A percentile compares a stretch with the other conserved stretches of the same genome.
Conservation (phyloP, 2,329 filamentous ascomycete genomes). For the Aspergillus ibericus region DNA sequence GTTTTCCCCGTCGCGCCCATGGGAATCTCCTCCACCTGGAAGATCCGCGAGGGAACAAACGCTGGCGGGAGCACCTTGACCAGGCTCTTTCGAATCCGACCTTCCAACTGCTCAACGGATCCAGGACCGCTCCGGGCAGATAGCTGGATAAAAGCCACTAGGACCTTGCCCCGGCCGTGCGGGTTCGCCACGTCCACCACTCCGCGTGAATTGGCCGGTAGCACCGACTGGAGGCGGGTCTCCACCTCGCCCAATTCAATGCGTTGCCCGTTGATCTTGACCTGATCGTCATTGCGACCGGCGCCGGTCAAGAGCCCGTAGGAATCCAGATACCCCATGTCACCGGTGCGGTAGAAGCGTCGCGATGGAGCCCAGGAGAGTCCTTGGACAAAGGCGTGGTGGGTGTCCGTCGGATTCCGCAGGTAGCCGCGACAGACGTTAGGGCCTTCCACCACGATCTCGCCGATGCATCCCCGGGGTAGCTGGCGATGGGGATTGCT, state of each 20-base stretch:
- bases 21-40: no score
- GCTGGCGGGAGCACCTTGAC: no score
- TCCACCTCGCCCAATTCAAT: neutral
- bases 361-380: neutral
- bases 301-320: neutral
- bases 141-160: no score
- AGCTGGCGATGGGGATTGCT: neutral
- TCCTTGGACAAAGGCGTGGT: neutral
- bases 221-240: no score
- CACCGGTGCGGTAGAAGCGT: neutral
- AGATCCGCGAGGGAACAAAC: no score
- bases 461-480: neutral
- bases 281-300: neutral
- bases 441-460: constrained; percentile 7
- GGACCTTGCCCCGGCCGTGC: no score
- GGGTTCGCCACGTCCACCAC: no score
- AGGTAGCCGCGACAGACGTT: neutral
- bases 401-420: neutral
- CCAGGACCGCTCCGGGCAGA: no score
- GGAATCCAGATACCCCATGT: neutral
- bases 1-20: no score
- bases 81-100: no score
- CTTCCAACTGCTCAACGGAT: no score
- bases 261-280: neutral
- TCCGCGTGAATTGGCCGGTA: no score